Base-by-base conservation (phyloP, 1,139 yeast species). In the Debaryomycetaceae sp. region DNA sequence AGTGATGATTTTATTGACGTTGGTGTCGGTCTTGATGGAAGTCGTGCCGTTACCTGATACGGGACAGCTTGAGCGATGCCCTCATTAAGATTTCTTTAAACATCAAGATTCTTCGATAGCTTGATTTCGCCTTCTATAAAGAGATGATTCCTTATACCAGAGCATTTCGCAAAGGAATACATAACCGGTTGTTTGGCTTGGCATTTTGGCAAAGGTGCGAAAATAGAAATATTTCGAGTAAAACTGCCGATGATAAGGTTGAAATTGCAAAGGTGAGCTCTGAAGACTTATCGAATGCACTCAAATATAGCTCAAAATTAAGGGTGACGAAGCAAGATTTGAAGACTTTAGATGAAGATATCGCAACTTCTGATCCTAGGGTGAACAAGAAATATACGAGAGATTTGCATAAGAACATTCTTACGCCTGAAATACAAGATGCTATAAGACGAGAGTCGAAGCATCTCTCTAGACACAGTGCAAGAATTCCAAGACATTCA, bases 251-350 rank as follows among this genome's bases (percentile, higher is more conserved):
- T 22, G 26, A 22, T 8, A 22, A 22, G 11, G 40, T 38, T 30
- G 41, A 36, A 17, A 13, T 16, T 15, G 38, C 38, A 17, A 42
- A 43, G 36, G 33, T 39, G n/a, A 40, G 38, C 14, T 19, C 40
- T 19, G 30, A 37, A 4, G 50, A 48, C 30, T 42, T 48, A 19
- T 43, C 50, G 5, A 39, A 40, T 19, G 52, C 52, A 4, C 43
- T 48, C 22, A 43, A 42, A 30, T 47, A 46, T 33, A 44, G 44
- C 2, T 44, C 50, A 11, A 47, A 42, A 35, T 38, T 47, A 16
- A 39, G 41, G 14, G 42, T 47, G 19, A 42, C 45, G 6, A 35
- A 39, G 29, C 33, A 41, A n/a, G 49, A 47, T 33, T 33, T 42
- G 13, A 41, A 36, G 8, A 43, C 47, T 8, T 35, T 47, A 30